phyloP scores from a whole-genome alignment of 768 basidiomycete species.

The Termitomyces sp. region DNA sequence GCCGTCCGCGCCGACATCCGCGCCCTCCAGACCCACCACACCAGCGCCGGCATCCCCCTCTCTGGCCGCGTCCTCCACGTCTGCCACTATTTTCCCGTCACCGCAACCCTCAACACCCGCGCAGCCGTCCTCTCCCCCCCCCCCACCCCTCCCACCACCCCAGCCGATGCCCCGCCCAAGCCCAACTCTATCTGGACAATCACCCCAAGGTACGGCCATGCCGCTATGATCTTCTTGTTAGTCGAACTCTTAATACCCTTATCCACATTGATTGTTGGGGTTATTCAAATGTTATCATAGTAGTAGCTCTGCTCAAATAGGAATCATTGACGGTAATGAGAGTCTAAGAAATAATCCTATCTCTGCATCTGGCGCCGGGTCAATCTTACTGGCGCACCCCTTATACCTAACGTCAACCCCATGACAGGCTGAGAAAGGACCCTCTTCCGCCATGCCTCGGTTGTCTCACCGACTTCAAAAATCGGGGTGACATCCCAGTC shows the following conservation, averaged over 20 bases:
- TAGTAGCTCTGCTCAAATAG: too few species aligned
- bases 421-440: constrained; percentile 30
- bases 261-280: too few species aligned
- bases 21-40: constrained; percentile 69
- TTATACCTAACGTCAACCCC: constrained; percentile 29
- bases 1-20: constrained; percentile 72
- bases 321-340: too few species aligned
- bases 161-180: constrained; percentile 26
- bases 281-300: too few species aligned
- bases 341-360: background rate
- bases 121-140: constrained; percentile 51
- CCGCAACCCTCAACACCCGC: constrained; percentile 51
- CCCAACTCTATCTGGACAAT: constrained; percentile 63
- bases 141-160: too few species aligned
- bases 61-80: constrained; percentile 44
- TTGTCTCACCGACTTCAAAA: constrained; percentile 32
- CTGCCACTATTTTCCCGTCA: constrained; percentile 83
- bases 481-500: constrained; percentile 50
- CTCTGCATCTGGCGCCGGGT: constrained; percentile 9
- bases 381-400: constrained; percentile 27
- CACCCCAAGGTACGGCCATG: constrained; percentile 78
- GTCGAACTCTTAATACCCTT: too few species aligned
- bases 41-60: constrained; percentile 53
- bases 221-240: too few species aligned
- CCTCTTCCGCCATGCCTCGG: constrained; percentile 30